A percentile compares a stretch with the other conserved stretches of the same genome.
Conservation (phyloP, 1,284 basidiomycete genomes). For the Ustilago tritici region DNA sequence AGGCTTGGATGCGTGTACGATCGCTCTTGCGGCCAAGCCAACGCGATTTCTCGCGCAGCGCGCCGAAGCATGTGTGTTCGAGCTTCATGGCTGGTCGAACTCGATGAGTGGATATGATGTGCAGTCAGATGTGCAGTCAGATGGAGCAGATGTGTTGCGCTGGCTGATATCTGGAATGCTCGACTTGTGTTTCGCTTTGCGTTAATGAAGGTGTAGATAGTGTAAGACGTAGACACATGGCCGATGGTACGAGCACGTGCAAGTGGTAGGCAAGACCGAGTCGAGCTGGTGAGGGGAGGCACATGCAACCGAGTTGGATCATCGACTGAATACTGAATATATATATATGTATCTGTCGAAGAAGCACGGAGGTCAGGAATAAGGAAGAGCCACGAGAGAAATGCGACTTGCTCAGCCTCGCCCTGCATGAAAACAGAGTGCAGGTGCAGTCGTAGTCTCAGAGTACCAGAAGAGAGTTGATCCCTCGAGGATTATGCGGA, state of each 20-base stretch:
- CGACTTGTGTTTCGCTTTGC: conserved; percentile 1
- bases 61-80: conserved; percentile 34
- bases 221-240: conserved; percentile 2
- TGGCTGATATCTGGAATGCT: neutral
- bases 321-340: neutral
- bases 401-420: neutral
- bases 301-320: too few species aligned
- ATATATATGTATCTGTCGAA: neutral
- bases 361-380: neutral
- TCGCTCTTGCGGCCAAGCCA: conserved; percentile 35
- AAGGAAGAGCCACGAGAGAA: conserved; percentile 6
- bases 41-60: conserved; percentile 33
- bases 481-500: neutral
- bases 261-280: neutral
- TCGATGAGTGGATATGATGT: too few species aligned
- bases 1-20: conserved; percentile 32
- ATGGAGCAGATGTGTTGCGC: conserved; percentile 8
- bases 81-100: conserved; percentile 36
- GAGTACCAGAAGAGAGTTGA: neutral
- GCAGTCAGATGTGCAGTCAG: neutral
- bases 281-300: neutral
- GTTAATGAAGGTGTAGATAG: neutral
- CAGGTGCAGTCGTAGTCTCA: neutral
- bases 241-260: neutral
- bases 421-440: neutral